A percentile compares a stretch with the other conserved stretches of the same genome.
These are phyloP conservation scores for Neopestalotiopsis clavispora DNA, from an alignment of 2,329 filamentous ascomycete species.

Conservation along the genomic window DNA sequence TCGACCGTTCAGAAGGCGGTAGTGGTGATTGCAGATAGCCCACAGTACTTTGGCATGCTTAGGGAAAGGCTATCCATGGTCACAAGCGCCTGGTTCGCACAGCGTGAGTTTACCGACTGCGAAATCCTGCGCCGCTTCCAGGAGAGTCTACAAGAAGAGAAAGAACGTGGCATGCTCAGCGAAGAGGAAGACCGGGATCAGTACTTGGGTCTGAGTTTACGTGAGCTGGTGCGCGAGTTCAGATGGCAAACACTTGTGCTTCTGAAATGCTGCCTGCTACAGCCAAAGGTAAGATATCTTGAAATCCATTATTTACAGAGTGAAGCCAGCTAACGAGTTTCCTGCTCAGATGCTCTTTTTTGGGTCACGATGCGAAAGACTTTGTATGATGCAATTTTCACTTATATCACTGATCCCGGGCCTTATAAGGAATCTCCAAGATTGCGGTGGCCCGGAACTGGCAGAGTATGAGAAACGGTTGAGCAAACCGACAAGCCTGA, in stretches of 20 bases:
- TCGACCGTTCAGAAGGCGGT: conserved; percentile 98
- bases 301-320: not conserved
- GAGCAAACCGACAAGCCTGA: conserved; percentile 80
- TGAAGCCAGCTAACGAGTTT: not conserved
- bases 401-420: conserved; percentile 94
- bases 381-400: conserved; percentile 99
- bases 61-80: conserved; percentile 89
- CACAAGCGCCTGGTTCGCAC: conserved; percentile 94
- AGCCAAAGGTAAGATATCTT: conserved; percentile 75
- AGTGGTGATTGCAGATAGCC: conserved; percentile 90
- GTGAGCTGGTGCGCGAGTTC: conserved; percentile 93
- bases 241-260: conserved; percentile 93
- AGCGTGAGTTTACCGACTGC: conserved; percentile 87
- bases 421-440: conserved; percentile 87
- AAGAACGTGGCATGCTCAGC: conserved; percentile 58
- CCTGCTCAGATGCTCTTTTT: conserved; percentile 91
- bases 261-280: conserved; percentile 90
- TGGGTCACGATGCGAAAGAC: conserved; percentile 89
- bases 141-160: conserved; percentile 79
- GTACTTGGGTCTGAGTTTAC: conserved; percentile 85
- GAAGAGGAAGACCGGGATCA: conserved; percentile 80
- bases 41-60: conserved; percentile 87
- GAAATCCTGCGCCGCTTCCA: conserved; percentile 92
- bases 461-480: conserved; percentile 80
- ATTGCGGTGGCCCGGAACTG: conserved; percentile 93